Evolutionary conservation across 176 grass and related monocot species (phyloP), one percentile per base, ranked within the genome.

Genomic region (Ensete ventricosum): DNA sequence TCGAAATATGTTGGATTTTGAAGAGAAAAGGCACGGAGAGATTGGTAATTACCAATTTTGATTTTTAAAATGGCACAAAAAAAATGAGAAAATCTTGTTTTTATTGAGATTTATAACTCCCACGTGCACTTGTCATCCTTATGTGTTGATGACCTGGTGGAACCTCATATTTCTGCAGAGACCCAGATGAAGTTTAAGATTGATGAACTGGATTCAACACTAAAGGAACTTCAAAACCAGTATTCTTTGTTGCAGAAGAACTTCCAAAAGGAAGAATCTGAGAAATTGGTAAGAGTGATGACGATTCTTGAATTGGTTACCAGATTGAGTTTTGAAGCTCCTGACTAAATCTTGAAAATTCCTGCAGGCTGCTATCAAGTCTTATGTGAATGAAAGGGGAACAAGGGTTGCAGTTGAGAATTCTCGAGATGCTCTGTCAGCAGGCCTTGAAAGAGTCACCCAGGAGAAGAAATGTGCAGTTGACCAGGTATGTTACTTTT

Each of bases 401-500:
- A 65, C 70, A 24, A 89, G 80, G 23, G 11, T 69, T 25, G 53
- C 74, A 27, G 34, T 50, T 58, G 87, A 92, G 57, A 73, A 71
- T 66, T 78, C 52, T 8, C 62, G 54, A 9, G 75, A 80, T 73
- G 72, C 76, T 78, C 34, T 85, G 54, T 79, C 83, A 1, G 86
- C 77, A 83, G 84, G 89, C 53, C 77, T 87, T 21, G 84, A 53
- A 55, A 89, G 60, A 29, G 75, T 62, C 29, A 54, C 69, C 64
- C 54, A 89, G 65, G 90, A 92, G 17, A 80, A 84, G 24, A 92
- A 85, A 16, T 80, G 80, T 27, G 69, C 87, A 23, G 83, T 52
- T 43, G 87, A 89, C 13, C 90, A 89, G 82, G 90, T 85, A 69
- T 74, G 20, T 16, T 71, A 43, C 63, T 14, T 20, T n/a, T 60